Conservation (phyloP, 306 rosid species). For the Vigna radiata region DNA sequence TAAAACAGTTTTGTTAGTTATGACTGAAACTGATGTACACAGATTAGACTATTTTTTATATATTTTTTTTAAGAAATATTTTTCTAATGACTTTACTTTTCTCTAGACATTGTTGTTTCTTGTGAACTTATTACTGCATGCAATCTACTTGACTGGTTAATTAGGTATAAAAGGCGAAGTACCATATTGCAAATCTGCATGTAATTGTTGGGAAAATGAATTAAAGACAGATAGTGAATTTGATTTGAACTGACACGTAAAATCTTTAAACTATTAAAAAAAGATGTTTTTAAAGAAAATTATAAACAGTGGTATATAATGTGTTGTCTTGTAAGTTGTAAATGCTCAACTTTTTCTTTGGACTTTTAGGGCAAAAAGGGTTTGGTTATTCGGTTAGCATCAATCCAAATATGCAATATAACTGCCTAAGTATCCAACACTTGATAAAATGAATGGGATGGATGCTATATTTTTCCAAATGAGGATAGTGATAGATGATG, state of each 20-base stretch:
- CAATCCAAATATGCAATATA: background rate
- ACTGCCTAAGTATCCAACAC: conserved; percentile 17
- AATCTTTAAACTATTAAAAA: background rate
- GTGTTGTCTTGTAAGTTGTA: conserved; percentile 16
- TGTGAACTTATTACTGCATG: background rate
- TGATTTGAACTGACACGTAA: background rate
- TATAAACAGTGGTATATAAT: background rate
- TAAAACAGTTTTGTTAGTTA: conserved; percentile 28
- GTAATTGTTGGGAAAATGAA: background rate
- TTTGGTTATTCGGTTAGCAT: conserved; percentile 2
- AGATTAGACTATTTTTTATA: background rate
- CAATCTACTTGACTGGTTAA: background rate
- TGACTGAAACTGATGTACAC: conserved; percentile 15
- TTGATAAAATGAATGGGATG: conserved; percentile 6
- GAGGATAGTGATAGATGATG: conserved; percentile 17
- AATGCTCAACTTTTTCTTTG: conserved; percentile 2
- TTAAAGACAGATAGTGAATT: background rate
- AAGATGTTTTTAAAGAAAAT: background rate
- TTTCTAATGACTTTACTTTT: background rate
- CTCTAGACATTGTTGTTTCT: background rate
- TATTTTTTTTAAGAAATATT: background rate
- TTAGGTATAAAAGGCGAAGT: background rate
- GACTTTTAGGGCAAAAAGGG: conserved; percentile 9
- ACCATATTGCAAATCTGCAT: background rate
- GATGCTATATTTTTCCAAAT: background rate